Conservation (phyloP, 2,329 filamentous ascomycete genomes). For the Epichloe brachyelytri region DNA sequence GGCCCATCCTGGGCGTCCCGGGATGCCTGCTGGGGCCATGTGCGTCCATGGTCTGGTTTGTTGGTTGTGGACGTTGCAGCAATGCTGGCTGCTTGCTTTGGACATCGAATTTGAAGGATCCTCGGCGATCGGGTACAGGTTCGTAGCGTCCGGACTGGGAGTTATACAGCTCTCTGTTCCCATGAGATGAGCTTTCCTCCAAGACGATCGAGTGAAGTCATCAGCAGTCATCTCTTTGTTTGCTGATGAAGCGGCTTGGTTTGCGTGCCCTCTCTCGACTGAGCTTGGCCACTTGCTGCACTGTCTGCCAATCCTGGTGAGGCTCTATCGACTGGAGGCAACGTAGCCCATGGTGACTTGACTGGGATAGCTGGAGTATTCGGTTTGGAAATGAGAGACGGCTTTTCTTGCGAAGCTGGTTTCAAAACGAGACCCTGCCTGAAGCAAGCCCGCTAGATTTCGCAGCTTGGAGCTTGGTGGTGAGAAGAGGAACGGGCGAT, state of each 20-base stretch:
- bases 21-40: conserved; percentile 73
- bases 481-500: conserved; percentile 27
- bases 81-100: conserved; percentile 62
- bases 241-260: conserved; percentile 41
- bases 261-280: conserved; percentile 41
- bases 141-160: conserved; percentile 93
- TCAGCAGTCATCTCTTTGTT: conserved; percentile 76
- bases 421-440: conserved; percentile 54
- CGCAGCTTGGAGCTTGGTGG: conserved; percentile 26
- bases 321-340: conserved; percentile 75
- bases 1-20: conserved; percentile 53
- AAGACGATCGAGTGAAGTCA: conserved; percentile 76
- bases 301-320: conserved; percentile 54
- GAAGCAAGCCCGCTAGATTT: conserved; percentile 35
- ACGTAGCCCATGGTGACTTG: conserved; percentile 82
- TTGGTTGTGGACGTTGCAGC: conserved; percentile 57
- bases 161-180: conserved; percentile 73
- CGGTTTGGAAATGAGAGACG: conserved; percentile 60
- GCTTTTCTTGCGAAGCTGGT: conserved; percentile 51
- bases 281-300: conserved; percentile 31
- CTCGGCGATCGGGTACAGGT: conserved; percentile 68
- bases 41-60: conserved; percentile 63
- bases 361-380: conserved; percentile 53
- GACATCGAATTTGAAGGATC: conserved; percentile 52
- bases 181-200: conserved; percentile 56